Evolutionary conservation across 73 alveolate genomes (phyloP).

Genomic region (Loxodes magnus): DNA sequence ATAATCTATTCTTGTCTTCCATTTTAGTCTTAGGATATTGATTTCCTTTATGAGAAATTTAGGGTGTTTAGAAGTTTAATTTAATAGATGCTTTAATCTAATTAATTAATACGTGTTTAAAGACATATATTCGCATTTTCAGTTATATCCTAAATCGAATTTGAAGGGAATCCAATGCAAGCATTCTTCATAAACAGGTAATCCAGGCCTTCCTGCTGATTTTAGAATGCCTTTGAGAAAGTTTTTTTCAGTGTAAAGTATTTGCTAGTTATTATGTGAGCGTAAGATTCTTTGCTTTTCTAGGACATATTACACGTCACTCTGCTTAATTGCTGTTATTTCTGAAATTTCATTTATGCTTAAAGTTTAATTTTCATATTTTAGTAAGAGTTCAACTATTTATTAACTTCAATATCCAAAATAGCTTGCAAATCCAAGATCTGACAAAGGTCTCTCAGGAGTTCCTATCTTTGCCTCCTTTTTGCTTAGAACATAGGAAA

Average conservation of each 20-base stretch:
- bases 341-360: constrained; percentile 26
- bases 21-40: too few species aligned
- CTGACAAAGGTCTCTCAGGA: constrained; percentile 89
- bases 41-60: too few species aligned
- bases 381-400: constrained; percentile 23
- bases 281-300: constrained; percentile 33
- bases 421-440: constrained; percentile 65
- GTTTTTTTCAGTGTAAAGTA: constrained; percentile 27
- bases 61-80: too few species aligned
- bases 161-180: constrained; percentile 54
- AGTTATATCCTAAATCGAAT: constrained; percentile 1
- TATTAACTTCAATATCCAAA: constrained; percentile 42
- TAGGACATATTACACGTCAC: constrained; percentile 29
- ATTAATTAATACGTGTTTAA: too few species aligned
- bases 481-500: constrained; percentile 64
- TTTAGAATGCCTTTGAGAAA: constrained; percentile 30
- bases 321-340: constrained; percentile 17
- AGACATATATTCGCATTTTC: too few species aligned
- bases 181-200: constrained; percentile 34
- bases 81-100: too few species aligned
- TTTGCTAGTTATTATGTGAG: constrained; percentile 35
- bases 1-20: too few species aligned
- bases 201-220: constrained; percentile 46
- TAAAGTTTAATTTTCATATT: constrained; percentile 16
- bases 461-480: constrained; percentile 66